Base-by-base conservation (phyloP, 2,329 filamentous ascomycete genomes). In the Pleomassaria siparia region DNA sequence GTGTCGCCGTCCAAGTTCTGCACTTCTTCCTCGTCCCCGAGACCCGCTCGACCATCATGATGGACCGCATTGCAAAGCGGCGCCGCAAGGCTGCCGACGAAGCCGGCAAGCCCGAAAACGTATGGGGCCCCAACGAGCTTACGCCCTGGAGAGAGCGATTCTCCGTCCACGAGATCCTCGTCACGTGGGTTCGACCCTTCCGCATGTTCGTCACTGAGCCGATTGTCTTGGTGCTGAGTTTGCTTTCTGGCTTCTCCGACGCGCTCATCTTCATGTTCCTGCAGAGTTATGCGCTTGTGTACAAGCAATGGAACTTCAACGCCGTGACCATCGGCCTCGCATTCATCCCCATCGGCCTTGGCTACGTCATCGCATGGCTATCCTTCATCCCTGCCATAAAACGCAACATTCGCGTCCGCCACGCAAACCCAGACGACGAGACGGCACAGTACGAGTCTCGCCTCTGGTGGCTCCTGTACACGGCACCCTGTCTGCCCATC, bases 251-350 rank as follows among this genome's bases (percentile, higher is more conserved):
- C 36, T 90, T 90, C 75, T 85, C 82, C 2, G 87, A 90, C 50
- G 86, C 86, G 3, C 80, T 91, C 12, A 89, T 90, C 70, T 91
- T 90, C 75, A 88, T 87, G 76, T 88, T 87, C 65, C 82, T 89
- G 44, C 84, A 89, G 64, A 86, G 83, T 0, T 90, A 88, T 56
- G 70, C 74, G 0, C 75, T 88, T 2, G 86, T 90, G 2, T 87
- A 88, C 59, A 69, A 74, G 9, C 84, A 89, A 60, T 90, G 85
- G 84, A 60, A 71, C 36, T 89, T 89, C 56, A 70, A 70, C 18
- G 74, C 79, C 8, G 72, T 83, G 2, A 67, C 77, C 3, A 71
- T 85, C 8, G 86, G 85, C 0, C 73, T 88, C 11, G 66, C 82
- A 0, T 87, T 89, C 64, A 77, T 87, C 18, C 43, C 86, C 4